These are phyloP conservation scores for Pisolithus albus DNA, from an alignment of 768 basidiomycete species.

Conservation along the genomic window DNA sequence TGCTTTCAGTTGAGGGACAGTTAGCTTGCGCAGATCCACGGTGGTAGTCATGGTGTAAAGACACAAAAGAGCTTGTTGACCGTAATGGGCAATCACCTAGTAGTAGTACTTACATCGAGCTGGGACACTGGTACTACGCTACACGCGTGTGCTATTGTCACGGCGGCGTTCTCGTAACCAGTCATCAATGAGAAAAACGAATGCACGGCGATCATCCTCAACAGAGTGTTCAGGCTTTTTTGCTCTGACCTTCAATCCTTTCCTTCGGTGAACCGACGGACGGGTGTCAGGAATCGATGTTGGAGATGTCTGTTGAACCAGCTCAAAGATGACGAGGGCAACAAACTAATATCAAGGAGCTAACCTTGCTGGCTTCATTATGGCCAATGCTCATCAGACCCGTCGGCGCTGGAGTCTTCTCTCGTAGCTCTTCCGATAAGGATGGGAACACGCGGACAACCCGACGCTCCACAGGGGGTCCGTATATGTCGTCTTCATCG, in stretches of 20 bases:
- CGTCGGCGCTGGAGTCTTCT: conserved; percentile 9
- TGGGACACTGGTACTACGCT: not conserved
- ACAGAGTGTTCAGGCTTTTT: conserved; percentile 10
- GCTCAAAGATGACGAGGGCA: not conserved
- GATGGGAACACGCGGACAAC: conserved; percentile 22
- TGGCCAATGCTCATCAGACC: not conserved
- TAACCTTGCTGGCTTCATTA: not conserved
- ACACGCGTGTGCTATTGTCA: not conserved
- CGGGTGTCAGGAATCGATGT: not conserved
- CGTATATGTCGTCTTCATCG: conserved; percentile 23
- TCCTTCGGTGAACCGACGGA: not conserved
- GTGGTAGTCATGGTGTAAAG: not conserved
- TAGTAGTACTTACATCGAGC: too few relatives aligned
- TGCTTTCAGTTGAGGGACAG: conserved; percentile 57
- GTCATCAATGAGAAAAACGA: conserved; percentile 11
- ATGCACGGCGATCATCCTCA: conserved; percentile 10
- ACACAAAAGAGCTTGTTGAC: too few relatives aligned
- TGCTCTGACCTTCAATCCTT: conserved; percentile 9
- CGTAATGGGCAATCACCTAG: too few relatives aligned
- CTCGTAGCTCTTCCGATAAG: conserved; percentile 17
- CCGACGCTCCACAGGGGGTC: conserved; percentile 20
- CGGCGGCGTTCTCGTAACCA: conserved; percentile 12
- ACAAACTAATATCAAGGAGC: not conserved
- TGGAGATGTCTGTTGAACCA: not conserved
- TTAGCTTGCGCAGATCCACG: conserved; percentile 32